Base-by-base conservation (phyloP, 768 basidiomycete genomes). In the Pulveroboletus frians region DNA sequence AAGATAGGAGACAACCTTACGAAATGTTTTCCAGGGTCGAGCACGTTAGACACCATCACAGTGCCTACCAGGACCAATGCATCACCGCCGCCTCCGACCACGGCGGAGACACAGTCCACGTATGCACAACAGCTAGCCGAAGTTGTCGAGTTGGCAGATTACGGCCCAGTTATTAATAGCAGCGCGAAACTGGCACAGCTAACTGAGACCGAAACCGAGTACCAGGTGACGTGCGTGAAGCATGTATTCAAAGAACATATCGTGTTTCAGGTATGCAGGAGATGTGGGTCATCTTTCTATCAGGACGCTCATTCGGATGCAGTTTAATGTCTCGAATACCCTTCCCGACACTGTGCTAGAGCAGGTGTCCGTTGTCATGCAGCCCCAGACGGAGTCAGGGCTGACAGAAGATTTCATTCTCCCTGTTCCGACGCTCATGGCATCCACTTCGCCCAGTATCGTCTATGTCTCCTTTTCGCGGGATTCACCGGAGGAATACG, bases 261-360 rank as follows among this genome's bases (percentile, higher is more conserved):
- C 51, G 94, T 99, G 36, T 98, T 99, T 83, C 95, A 95, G 80
- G 92, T 91, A 63, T 45, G 80, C 60, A 26, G 32, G 34, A 14
- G 20, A 42, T 18, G 15, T 26, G 4, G 26, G 6, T 43, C 27
- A 17, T 41, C 15, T 26, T 26, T n/a, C 20, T 27, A 15, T 32
- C 6, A 11, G 6, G 36, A 6, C 46, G 18, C 60, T 53, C 59
- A 54, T 31, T 50, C 30, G 2, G 39, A 38, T 31, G 39, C 50
- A 99, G 90, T 98, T 93, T 78, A 98, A 98, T 70, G 83, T 98
- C 35, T 90, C 92, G 50, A 98, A 99, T 69, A 99, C 96, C 17
- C 76, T 99, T 47, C 87, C 92, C 5, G 94, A 97, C 63, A 94
- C 94, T 9, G 86, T 98, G 9, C 73, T 99, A 54, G 96, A 98